These are phyloP conservation scores for Spathaspora sp. DNA, from an alignment of 805 yeast genomes.

Conservation along the genomic window DNA sequence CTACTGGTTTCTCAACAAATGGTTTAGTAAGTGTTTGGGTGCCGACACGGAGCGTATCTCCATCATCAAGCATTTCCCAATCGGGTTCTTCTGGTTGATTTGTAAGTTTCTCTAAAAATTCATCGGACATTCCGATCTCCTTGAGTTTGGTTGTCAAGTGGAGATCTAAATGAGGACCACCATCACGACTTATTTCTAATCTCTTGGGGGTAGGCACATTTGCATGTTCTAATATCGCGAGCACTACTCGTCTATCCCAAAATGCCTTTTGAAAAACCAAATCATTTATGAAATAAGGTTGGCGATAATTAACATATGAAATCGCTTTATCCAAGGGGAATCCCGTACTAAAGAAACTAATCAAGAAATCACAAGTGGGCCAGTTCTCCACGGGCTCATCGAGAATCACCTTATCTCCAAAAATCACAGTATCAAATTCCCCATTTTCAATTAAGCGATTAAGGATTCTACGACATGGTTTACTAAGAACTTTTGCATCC, in stretches of 20 bases:
- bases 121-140: slow-evolving; percentile 33
- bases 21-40: slow-evolving; percentile 79
- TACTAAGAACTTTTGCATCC: slow-evolving; percentile 94
- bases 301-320: slow-evolving; percentile 78
- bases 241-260: slow-evolving; percentile 96
- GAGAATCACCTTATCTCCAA: slow-evolving; percentile 93
- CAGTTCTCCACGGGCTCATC: slow-evolving; percentile 95
- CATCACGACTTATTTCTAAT: slow-evolving; percentile 89
- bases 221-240: slow-evolving; percentile 71
- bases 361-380: slow-evolving; percentile 97
- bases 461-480: slow-evolving; percentile 90
- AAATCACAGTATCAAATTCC: slow-evolving; percentile 93
- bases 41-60: slow-evolving; percentile 70
- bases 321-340: slow-evolving; percentile 97
- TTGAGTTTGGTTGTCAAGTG: slow-evolving; percentile 48
- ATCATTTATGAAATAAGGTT: slow-evolving; percentile 88
- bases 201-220: slow-evolving; percentile 89
- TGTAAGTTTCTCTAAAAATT: slow-evolving; percentile 57
- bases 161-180: slow-evolving; percentile 82
- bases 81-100: slow-evolving; percentile 68
- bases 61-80: slow-evolving; percentile 83
- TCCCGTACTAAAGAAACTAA: slow-evolving; percentile 92
- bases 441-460: slow-evolving; percentile 87
- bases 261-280: slow-evolving; percentile 84
- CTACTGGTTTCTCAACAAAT: slow-evolving; percentile 96